Percentiles rank a stretch among this genome's conserved stretches.
These are phyloP conservation scores for Ceratobasidium sp. DNA, from an alignment of 1,284 basidiomycete genomes.

Conservation along the genomic window DNA sequence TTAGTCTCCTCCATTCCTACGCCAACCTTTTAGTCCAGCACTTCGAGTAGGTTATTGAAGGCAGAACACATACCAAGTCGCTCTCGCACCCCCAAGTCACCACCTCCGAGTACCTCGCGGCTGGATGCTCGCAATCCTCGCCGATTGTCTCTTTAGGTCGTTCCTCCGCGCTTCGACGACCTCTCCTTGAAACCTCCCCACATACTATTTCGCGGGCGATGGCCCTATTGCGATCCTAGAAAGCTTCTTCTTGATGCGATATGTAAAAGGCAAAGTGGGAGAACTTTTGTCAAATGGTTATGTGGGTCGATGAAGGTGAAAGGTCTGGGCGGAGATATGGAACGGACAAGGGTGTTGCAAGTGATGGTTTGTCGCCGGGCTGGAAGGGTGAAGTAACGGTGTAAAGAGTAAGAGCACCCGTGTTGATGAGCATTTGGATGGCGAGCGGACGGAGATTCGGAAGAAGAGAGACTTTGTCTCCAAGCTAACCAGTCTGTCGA, in stretches of 20 bases:
- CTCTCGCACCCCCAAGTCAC: slow-evolving; percentile 83
- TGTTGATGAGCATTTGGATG: slow-evolving; percentile 75
- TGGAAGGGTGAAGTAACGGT: slow-evolving; percentile 80
- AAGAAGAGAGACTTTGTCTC: slow-evolving; percentile 81
- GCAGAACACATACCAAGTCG: slow-evolving; percentile 68
- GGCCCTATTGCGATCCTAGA: slow-evolving; percentile 85
- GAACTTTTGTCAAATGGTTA: slow-evolving; percentile 84
- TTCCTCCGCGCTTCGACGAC: slow-evolving; percentile 86
- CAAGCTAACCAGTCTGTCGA: slow-evolving; percentile 64
- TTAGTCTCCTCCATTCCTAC: slow-evolving; percentile 78
- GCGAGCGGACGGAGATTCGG: slow-evolving; percentile 81
- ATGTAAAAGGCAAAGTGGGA: slow-evolving; percentile 87
- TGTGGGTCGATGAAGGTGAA: slow-evolving; percentile 60
- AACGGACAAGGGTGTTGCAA: slow-evolving; percentile 21
- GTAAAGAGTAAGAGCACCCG: slow-evolving; percentile 82
- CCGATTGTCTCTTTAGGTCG: slow-evolving; percentile 84
- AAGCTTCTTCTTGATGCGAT: slow-evolving; percentile 74
- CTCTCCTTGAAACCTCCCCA: slow-evolving; percentile 81
- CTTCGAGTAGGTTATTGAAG: background rate
- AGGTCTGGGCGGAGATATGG: slow-evolving; percentile 26
- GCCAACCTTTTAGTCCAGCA: background rate
- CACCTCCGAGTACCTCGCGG: slow-evolving; percentile 82
- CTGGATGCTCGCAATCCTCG: slow-evolving; percentile 79
- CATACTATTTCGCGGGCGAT: slow-evolving; percentile 85
- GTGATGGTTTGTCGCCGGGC: background rate